Percentiles rank a stretch among this genome's conserved stretches.
These are phyloP conservation scores for Dicorynia guianensis DNA, from an alignment of 306 rosid genomes.

Conservation along the genomic window DNA sequence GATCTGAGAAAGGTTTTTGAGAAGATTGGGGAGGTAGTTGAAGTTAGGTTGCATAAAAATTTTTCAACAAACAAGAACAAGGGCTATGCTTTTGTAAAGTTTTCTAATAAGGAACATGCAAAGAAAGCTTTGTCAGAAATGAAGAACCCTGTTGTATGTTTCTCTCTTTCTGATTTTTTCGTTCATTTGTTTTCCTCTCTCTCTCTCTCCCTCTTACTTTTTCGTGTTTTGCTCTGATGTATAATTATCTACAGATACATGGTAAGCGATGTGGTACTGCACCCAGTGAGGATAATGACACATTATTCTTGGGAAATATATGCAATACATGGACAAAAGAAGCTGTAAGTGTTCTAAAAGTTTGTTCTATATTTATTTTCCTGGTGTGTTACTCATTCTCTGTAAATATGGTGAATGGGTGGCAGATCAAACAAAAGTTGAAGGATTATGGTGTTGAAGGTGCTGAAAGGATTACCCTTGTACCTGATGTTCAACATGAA, in stretches of 20 bases:
- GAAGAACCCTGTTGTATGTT: conserved; percentile 83
- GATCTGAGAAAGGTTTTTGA: conserved; percentile 74
- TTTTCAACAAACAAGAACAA: conserved; percentile 66
- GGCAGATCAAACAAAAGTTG: conserved; percentile 77
- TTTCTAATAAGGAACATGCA: conserved; percentile 73
- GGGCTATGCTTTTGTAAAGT: conserved; percentile 83
- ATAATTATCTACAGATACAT: conserved; percentile 55
- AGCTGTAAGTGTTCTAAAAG: conserved; percentile 56
- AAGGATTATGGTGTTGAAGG: conserved; percentile 76
- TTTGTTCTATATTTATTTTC: conserved; percentile 26
- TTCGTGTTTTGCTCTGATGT: conserved; percentile 33
- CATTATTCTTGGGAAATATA: conserved; percentile 82
- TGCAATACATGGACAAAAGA: conserved; percentile 88
- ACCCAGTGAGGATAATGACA: conserved; percentile 77
- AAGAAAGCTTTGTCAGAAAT: conserved; percentile 75
- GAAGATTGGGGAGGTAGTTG: conserved; percentile 81
- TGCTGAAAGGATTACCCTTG: conserved; percentile 75
- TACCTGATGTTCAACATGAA: conserved; percentile 64
- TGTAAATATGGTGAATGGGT: conserved; percentile 39
- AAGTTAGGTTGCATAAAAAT: conserved; percentile 76
- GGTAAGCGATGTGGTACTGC: conserved; percentile 86
- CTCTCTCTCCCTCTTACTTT: conserved; percentile 6
- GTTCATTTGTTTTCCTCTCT: conserved; percentile 3
- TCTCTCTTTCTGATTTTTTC: conserved; percentile 36
- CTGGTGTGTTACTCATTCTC: conserved; percentile 39